phyloP scores from a whole-genome alignment of 2,329 filamentous ascomycete genomes.

The Onygenales sp. region DNA sequence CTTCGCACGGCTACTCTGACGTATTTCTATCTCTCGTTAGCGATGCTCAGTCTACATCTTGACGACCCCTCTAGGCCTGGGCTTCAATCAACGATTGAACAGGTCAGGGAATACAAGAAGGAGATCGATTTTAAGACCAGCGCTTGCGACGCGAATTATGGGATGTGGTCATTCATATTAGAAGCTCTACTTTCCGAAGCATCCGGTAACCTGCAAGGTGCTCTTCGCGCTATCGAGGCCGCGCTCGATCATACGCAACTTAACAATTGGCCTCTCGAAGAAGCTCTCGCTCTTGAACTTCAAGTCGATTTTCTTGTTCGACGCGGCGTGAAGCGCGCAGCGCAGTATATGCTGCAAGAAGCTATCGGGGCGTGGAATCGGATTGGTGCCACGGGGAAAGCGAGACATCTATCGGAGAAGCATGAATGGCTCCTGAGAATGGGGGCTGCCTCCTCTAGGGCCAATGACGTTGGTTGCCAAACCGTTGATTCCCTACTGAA shows the following conservation, averaged over 20 bases:
- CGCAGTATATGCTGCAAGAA: conserved; percentile 48
- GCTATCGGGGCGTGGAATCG: conserved; percentile 50
- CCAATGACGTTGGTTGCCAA: conserved; percentile 48
- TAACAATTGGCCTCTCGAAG: conserved; percentile 49
- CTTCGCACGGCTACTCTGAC: conserved; percentile 32
- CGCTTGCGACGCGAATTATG: conserved; percentile 51
- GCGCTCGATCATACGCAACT: conserved; percentile 53
- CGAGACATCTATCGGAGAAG: conserved; percentile 46
- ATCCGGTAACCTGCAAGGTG: conserved; percentile 32
- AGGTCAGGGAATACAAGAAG: conserved; percentile 39
- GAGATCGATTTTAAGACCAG: conserved; percentile 44
- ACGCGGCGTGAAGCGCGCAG: conserved; percentile 49
- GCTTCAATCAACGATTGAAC: conserved; percentile 38
- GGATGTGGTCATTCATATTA: conserved; percentile 47
- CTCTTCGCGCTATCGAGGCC: conserved; percentile 35
- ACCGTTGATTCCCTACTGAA: conserved; percentile 42
- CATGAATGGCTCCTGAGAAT: conserved; percentile 53
- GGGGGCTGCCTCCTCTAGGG: conserved; percentile 38
- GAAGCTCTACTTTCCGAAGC: conserved; percentile 47
- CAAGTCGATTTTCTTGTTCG: conserved; percentile 51
- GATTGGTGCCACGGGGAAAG: conserved; percentile 51
- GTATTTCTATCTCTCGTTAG: conserved; percentile 38
- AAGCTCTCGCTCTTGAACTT: conserved; percentile 51
- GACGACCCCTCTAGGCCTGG: conserved; percentile 34
- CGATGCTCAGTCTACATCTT: conserved; percentile 33